Base-by-base conservation (phyloP, 805 yeast species). In the Yamadazyma olivae region DNA sequence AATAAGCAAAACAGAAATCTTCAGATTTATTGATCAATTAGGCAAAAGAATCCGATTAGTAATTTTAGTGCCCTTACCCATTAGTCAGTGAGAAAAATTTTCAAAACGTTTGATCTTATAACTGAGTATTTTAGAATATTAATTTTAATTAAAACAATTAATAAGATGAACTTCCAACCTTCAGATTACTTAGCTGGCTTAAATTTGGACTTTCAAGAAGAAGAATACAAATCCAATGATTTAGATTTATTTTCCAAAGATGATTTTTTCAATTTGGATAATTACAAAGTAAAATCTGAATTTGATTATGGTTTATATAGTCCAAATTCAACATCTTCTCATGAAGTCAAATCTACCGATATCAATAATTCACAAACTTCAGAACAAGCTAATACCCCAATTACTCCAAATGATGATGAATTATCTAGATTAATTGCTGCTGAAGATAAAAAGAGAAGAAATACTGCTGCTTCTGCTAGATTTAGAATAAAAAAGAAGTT, bases 401-500 rank as follows among this genome's bases (percentile, higher is more conserved):
- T 16, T 16, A 27, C 32, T 21, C 22, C 27, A 30, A 13, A 18
- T 10, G 13, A 17, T 27, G 32, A 18, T 18, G 33, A 28, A 19
- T 17, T 22, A 5, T 15, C 28, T 9, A 34, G 17, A 10, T 30
- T 24, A 10, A 22, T 31, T 3, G 66, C 73, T 16, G 80, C 76
- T 40, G 73, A 71, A 30, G 93, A 84, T 52, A 91, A 87, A 62
- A 75, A 95, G 43, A 77, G 83, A 45, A 75, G 95, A 50, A 90
- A 89, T 62, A 89, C 96, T 0, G 96, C 93, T 1, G 98, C 99
- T 1, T 80, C 91, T 15, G 97, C 97, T 3, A 71, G 98, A 41
- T 91, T 91, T 70, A 74, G 99, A 45, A 77, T 88, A 55, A 88
- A 87, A 74, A 89, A 86, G 78, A 90, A 91, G 72, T 53, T 83